phyloP scores from a whole-genome alignment of 768 basidiomycete genomes.

The Boletellus emodensis region DNA sequence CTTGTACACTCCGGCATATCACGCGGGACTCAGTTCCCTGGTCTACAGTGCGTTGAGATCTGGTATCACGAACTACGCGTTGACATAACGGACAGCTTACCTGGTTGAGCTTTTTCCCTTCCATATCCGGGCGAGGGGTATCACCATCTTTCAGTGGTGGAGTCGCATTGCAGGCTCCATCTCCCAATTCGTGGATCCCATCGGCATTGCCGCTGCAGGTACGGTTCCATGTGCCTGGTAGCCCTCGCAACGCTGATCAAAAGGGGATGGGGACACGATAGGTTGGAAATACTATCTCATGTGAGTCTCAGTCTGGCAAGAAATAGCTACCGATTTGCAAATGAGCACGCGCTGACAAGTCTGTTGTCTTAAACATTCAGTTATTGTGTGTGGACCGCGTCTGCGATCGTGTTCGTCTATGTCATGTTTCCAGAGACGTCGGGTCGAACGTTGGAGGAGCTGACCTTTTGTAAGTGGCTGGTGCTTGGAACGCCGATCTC shows the following conservation, averaged over 20 bases:
- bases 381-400: constrained; percentile 14
- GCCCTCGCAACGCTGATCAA: not conserved
- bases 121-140: constrained; percentile 56
- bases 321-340: no score
- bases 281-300: constrained; percentile 17
- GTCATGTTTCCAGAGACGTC: constrained; percentile 20
- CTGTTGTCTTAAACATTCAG: not conserved
- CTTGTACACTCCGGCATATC: constrained; percentile 2
- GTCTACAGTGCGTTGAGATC: constrained; percentile 1
- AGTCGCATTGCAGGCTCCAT: constrained; percentile 35
- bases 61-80: no score
- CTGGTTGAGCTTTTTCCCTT: constrained; percentile 63
- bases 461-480: constrained; percentile 15
- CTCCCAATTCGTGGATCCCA: constrained; percentile 2
- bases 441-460: constrained; percentile 16
- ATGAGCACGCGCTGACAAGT: not conserved
- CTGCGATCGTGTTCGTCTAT: constrained; percentile 14
- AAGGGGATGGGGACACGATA: not conserved
- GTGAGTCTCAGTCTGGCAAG: not conserved
- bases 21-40: constrained; percentile 4
- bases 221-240: not conserved
- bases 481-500: constrained; percentile 15
- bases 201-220: constrained; percentile 1
- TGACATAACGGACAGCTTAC: constrained; percentile 38
- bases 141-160: constrained; percentile 59